phyloP scores from a whole-genome alignment of 2,329 filamentous ascomycete species.

The Talaromyces albobiverticillius region DNA sequence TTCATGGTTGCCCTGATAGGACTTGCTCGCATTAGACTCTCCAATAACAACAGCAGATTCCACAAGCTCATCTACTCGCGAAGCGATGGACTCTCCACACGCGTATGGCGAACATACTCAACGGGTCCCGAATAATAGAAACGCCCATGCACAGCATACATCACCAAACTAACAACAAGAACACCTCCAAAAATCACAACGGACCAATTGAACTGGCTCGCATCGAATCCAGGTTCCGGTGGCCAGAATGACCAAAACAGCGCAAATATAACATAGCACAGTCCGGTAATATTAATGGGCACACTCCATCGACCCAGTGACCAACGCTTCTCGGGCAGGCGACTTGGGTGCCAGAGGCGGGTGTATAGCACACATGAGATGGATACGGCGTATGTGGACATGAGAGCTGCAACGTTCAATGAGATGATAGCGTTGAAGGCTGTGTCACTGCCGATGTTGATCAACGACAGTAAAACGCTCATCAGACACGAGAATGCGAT shows the following conservation, averaged over 20 bases:
- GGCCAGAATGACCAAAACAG: conserved; percentile 52
- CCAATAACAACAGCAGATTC: no score
- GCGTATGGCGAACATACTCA: background rate
- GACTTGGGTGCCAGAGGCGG: conserved; percentile 33
- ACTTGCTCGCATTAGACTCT: no score
- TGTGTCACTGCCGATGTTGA: conserved; percentile 51
- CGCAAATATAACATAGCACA: conserved; percentile 43
- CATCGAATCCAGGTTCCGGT: conserved; percentile 31
- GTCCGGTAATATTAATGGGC: conserved; percentile 42
- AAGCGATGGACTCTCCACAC: no score
- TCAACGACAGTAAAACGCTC: conserved; percentile 41
- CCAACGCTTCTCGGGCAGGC: conserved; percentile 41
- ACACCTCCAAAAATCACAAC: conserved; percentile 42
- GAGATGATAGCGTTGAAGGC: conserved; percentile 54
- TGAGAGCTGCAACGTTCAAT: conserved; percentile 45
- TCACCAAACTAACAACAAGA: conserved; percentile 39
- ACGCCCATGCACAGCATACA: conserved; percentile 28
- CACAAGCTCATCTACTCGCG: no score
- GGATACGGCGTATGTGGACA: conserved; percentile 51
- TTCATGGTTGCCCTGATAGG: no score
- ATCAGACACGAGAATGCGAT: conserved; percentile 30
- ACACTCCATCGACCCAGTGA: conserved; percentile 43
- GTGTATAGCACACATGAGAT: conserved; percentile 45
- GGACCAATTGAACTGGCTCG: conserved; percentile 50
- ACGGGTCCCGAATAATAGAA: conserved; percentile 12